Percentiles rank a stretch among this genome's conserved stretches.
Conservation (phyloP, 106 monocot genomes). For the Narthecium ossifragum region DNA sequence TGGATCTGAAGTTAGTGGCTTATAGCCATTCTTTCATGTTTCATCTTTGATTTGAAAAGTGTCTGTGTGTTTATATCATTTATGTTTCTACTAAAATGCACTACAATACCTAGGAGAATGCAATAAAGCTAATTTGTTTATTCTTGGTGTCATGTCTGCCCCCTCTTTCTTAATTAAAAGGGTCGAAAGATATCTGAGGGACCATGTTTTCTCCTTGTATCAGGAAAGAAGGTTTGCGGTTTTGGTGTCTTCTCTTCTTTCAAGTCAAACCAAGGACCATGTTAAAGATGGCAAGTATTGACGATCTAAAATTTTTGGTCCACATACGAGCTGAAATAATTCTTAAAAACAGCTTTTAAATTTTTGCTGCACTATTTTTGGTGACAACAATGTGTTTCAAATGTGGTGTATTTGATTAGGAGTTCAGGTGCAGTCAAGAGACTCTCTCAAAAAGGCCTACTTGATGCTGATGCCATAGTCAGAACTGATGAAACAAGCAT, state of each 20-base stretch:
- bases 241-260: constrained; percentile 79
- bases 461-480: constrained; percentile 63
- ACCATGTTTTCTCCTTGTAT: neutral
- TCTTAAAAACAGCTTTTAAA: neutral
- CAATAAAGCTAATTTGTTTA: too few relatives aligned
- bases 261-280: constrained; percentile 92
- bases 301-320: neutral
- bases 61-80: too few relatives aligned
- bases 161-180: too few relatives aligned
- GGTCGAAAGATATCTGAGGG: too few relatives aligned
- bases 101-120: too few relatives aligned
- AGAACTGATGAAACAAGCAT: constrained; percentile 71
- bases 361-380: neutral
- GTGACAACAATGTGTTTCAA: neutral
- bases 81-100: too few relatives aligned
- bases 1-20: too few relatives aligned
- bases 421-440: constrained; percentile 80
- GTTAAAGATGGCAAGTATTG: constrained; percentile 86
- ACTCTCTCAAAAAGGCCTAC: constrained; percentile 59
- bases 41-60: too few relatives aligned
- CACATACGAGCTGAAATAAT: neutral
- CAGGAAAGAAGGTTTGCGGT: constrained; percentile 93
- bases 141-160: too few relatives aligned
- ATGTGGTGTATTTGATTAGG: constrained; percentile 23
- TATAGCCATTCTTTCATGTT: too few relatives aligned